Evolutionary conservation across 1,139 yeast species (phyloP).

Genomic region (Kluyveromyces sp.): DNA sequence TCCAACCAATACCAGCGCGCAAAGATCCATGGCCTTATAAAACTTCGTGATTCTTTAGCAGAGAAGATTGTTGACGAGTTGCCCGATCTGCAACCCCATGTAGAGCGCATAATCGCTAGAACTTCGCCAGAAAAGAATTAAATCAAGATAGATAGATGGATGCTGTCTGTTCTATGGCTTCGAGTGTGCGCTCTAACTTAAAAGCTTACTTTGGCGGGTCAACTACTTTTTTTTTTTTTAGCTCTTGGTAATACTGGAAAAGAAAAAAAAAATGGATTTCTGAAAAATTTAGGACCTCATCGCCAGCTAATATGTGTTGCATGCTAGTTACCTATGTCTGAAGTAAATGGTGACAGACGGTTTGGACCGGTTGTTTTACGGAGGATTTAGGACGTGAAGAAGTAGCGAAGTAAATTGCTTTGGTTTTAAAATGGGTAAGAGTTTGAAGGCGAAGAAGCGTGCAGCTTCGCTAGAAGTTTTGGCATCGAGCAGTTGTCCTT

Average conservation of each 20-base stretch:
- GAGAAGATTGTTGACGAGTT: conserved; percentile 64
- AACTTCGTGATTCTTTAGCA: conserved; percentile 57
- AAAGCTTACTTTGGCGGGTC: too few relatives aligned
- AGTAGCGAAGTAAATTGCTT: neutral
- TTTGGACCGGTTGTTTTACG: too few relatives aligned
- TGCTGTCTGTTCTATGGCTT: too few relatives aligned
- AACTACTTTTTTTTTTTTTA: too few relatives aligned
- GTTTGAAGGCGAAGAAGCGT: conserved; percentile 13
- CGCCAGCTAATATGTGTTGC: too few relatives aligned
- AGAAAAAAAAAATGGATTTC: too few relatives aligned
- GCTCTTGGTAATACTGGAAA: too few relatives aligned
- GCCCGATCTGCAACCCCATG: conserved; percentile 57
- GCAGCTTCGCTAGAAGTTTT: conserved; percentile 30
- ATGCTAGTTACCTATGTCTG: too few relatives aligned
- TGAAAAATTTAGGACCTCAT: too few relatives aligned
- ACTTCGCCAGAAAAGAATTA: conserved; percentile 20
- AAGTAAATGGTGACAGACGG: too few relatives aligned
- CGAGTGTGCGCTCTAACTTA: too few relatives aligned
- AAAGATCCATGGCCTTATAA: conserved; percentile 55
- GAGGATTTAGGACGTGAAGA: too few relatives aligned
- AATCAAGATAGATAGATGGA: neutral
- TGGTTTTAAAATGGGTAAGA: conserved; percentile 16
- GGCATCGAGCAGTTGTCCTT: conserved; percentile 41
- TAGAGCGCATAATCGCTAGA: conserved; percentile 43
- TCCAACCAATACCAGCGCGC: conserved; percentile 86